Base-by-base conservation (phyloP, 192 early-diverging fungal species). In the Funneliformis mosseae region DNA sequence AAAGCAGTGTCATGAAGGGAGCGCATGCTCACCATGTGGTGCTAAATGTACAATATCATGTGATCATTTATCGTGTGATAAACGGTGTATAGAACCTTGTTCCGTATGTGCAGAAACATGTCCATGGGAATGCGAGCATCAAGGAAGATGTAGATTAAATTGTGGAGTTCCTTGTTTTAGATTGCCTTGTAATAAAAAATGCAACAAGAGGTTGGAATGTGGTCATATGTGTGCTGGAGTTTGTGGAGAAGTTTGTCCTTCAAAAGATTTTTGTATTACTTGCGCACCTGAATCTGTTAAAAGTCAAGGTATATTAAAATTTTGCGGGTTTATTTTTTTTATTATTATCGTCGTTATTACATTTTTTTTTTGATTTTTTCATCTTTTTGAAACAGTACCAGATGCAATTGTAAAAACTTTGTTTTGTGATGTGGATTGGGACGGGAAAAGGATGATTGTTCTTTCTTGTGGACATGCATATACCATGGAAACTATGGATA, bases 151-250 rank as follows among this genome's bases (percentile, higher is more conserved):
- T 81, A 27, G 48, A 1, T 76, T 90, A 63, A 83, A 83, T 14
- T 92, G 91, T 45, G 91, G 89, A 38, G 86, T 82, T 7, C 91
- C 91, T 12, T 92, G 91, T 42, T 76, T 79, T 41, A 84, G 89
- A 46, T 82, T 91, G 16, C 91, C 91, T 0, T 92, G 91, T 45
- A 85, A 89, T 76, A 18, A 77, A 23, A 79, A 88, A 25, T 92
- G 91, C 67, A 63, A 73, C 1, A 85, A 83, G 43, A 10, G 1
- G 23, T 74, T 92, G 16, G 9, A 60, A 6, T 92, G 91, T 67
- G 84, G 86, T 1, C 90, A 90, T 80, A 79, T 74, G 14, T 92
- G 91, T 82, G 77, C 83, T 6, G 84, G 82, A 1, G 69, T 87
- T 6, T 92, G 91, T 80, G 89, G 89, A 0, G 84, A 90, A 39